phyloP scores from a whole-genome alignment of 2,329 filamentous ascomycete genomes.

The Fusarium agapanthi region DNA sequence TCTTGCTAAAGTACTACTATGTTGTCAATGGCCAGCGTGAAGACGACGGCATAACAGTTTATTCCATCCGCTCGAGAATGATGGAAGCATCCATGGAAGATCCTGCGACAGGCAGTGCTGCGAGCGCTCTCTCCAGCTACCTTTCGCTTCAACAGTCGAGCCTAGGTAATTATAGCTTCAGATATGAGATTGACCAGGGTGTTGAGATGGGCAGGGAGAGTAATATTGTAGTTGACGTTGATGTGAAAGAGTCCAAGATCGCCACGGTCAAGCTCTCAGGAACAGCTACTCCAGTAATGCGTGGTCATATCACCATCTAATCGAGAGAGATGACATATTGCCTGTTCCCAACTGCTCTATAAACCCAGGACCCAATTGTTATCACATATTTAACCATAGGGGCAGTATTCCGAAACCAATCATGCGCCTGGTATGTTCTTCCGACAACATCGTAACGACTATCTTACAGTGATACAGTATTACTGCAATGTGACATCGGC shows the following conservation, averaged over 20 bases:
- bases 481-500: constrained; percentile 41
- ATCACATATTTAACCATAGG: not conserved
- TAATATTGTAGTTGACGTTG: constrained; percentile 59
- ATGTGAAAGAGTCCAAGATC: constrained; percentile 43
- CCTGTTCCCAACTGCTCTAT: not conserved
- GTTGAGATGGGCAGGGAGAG: constrained; percentile 72
- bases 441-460: constrained; percentile 43
- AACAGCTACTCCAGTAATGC: constrained; percentile 49
- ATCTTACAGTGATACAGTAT: constrained; percentile 52
- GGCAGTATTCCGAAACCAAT: constrained; percentile 28
- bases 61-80: constrained; percentile 67
- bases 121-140: constrained; percentile 64
- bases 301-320: constrained; percentile 45
- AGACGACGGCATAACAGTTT: constrained; percentile 40
- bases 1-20: constrained; percentile 68
- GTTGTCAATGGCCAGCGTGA: constrained; percentile 51
- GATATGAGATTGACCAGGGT: constrained; percentile 68
- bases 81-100: constrained; percentile 63
- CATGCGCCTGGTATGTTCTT: constrained; percentile 40
- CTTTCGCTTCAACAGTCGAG: constrained; percentile 56
- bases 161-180: constrained; percentile 44
- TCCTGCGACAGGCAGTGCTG: constrained; percentile 70
- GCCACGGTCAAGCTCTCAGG: constrained; percentile 47
- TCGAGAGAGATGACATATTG: not conserved
- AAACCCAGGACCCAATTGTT: not conserved